These are phyloP conservation scores for Rosa chinensis DNA, from an alignment of 306 rosid species.

Conservation along the genomic window DNA sequence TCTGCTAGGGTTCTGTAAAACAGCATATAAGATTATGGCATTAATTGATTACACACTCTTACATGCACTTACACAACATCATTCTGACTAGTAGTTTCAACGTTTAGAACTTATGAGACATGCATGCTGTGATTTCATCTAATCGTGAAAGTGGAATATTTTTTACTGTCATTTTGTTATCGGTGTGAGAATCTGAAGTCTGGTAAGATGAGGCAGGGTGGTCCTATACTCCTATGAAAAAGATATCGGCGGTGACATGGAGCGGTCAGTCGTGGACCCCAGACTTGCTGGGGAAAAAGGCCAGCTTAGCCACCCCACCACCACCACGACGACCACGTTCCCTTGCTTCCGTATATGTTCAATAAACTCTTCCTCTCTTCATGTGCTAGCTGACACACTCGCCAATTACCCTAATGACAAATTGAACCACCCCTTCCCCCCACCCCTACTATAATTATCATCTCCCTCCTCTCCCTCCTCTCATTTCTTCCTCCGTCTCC, in stretches of 20 bases:
- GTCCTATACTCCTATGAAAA: not conserved
- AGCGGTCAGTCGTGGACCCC: conserved; percentile 26
- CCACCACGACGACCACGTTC: conserved; percentile 25
- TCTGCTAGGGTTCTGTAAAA: not conserved
- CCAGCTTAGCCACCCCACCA: not conserved
- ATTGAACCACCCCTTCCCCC: not conserved
- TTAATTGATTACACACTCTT: not conserved
- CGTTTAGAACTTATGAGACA: not conserved
- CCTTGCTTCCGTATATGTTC: not conserved
- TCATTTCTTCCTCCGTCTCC: not conserved
- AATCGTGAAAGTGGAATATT: not conserved
- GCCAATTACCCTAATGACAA: not conserved
- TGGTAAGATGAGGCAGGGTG: not conserved
- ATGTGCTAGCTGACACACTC: conserved; percentile 28
- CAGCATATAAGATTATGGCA: not conserved
- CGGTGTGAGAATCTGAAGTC: not conserved
- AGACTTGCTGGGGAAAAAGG: not conserved
- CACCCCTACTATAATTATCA: not conserved
- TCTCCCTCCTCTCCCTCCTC: not conserved
- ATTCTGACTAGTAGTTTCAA: not conserved
- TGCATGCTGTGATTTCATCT: not conserved
- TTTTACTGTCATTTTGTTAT: not conserved
- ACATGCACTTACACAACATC: too few species aligned
- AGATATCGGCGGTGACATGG: conserved; percentile 3
- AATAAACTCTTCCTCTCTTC: conserved; percentile 11